Evolutionary conservation across 345 rosid species (phyloP), one percentile per base, ranked within the genome.

Genomic region (Linum lewisii): DNA sequence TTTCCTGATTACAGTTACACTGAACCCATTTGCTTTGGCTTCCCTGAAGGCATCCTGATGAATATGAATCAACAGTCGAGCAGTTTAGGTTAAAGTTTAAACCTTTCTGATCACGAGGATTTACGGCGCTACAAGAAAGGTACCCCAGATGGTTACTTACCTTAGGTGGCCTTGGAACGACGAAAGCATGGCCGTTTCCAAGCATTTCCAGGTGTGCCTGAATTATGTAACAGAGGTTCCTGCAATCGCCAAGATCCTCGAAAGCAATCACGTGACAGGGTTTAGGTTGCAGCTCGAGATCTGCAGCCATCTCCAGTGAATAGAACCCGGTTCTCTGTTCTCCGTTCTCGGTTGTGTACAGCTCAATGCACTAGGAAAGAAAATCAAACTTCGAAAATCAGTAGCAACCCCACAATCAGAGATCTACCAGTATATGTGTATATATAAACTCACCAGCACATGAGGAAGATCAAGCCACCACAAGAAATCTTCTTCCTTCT

Each of bases 381-480:
- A 42, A 65, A 24, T 29, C 20, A 64, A 21, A 16, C 56, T n/a
- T 69, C 51, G n/a, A n/a, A 67, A 7, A 52, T 16, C 49, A 54
- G 29, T 47, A 38, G 21, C 22, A 18, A 60, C 0, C 0, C 16
- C 47, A 42, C 18, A 16, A 11, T 42, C 47, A 42, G 4, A 29
- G 7, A 42, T 42, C 47, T 11, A 16, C 2, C 16, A 16, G 26
- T 21, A 54, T 19, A 53, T 59, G 56, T 38, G 64, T 4, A 37
- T 19, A 51, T 50, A 58, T 37, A 69, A 38, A 70, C 87, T 68
- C 64, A 91, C 98, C 81, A 87, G 67, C 29, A 91, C 81, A 76
- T 81, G 82, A 15, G 91, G 96, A 71, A 91, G 95, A 77, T 87
- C 98, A 63, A 87, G 74, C 98, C 98, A 91, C 98, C 98, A 87